Percentiles rank a stretch among this genome's conserved stretches.
Evolutionary conservation across 495 filamentous ascomycete genomes (phyloP).

Genomic region (Xylaria curta): DNA sequence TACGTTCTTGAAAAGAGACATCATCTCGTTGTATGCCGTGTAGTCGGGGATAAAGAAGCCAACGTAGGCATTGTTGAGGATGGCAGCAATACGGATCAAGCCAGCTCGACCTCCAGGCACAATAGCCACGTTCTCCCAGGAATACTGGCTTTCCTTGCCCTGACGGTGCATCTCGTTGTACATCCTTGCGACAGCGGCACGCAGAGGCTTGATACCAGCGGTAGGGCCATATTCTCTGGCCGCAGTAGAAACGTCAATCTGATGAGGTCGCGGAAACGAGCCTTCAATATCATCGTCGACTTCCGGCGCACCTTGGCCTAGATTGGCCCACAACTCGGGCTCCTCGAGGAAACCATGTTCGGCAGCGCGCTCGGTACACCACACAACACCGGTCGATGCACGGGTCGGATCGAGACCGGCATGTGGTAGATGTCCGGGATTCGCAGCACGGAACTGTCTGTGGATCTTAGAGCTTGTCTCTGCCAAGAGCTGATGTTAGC

Average conservation of each 20-base stretch:
- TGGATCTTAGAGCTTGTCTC: conserved; percentile 83
- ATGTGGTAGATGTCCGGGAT: conserved; percentile 88
- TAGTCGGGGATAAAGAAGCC: conserved; percentile 84
- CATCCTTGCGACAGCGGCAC: conserved; percentile 86
- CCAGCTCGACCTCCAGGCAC: conserved; percentile 93
- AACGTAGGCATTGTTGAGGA: conserved; percentile 89
- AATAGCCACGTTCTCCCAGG: conserved; percentile 99
- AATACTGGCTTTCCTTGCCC: conserved; percentile 88
- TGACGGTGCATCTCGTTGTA: conserved; percentile 93
- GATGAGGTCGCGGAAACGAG: conserved; percentile 85
- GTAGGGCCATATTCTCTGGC: conserved; percentile 92
- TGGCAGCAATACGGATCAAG: conserved; percentile 91
- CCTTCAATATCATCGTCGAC: conserved; percentile 92
- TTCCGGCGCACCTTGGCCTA: conserved; percentile 94
- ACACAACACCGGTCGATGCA: conserved; percentile 83
- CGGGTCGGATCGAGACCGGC: conserved; percentile 86
- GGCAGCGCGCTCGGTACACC: conserved; percentile 82
- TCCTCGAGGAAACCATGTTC: conserved; percentile 84
- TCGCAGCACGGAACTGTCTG: conserved; percentile 81
- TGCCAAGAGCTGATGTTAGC: conserved; percentile 44
- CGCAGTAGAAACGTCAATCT: conserved; percentile 75
- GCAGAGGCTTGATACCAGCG: conserved; percentile 87
- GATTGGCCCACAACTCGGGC: conserved; percentile 85
- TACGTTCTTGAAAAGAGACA: conserved; percentile 87
- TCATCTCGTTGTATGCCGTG: conserved; percentile 94